Percentiles rank a stretch among this genome's conserved stretches.
Conservation (phyloP, 2,329 filamentous ascomycete species). For the Neopestalotiopsis rosae region DNA sequence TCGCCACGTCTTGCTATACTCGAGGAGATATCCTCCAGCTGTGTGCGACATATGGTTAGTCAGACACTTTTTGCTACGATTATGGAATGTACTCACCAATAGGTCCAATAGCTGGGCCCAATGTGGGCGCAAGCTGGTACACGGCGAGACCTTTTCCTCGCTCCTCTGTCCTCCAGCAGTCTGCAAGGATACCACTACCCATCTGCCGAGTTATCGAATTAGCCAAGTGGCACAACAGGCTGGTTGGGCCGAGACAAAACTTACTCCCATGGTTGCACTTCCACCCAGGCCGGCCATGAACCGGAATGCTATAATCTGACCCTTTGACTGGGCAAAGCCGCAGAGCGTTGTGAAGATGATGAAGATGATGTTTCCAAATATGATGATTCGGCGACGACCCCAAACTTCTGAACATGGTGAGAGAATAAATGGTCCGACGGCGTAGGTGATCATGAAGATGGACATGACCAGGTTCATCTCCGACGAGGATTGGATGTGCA, state of each 20-base stretch:
- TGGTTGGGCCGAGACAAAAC: not conserved
- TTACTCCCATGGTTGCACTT: conserved; percentile 50
- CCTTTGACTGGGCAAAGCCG: conserved; percentile 48
- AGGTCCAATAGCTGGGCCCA: conserved; percentile 40
- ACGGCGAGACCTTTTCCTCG: conserved; percentile 48
- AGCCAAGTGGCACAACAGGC: too few relatives aligned
- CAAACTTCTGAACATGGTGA: conserved; percentile 35
- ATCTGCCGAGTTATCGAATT: conserved; percentile 17
- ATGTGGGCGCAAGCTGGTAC: conserved; percentile 42
- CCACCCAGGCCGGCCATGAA: conserved; percentile 54
- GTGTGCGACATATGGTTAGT: not conserved
- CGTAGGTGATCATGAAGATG: conserved; percentile 53
- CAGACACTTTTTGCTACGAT: not conserved
- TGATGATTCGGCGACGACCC: conserved; percentile 53
- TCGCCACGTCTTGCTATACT: conserved; percentile 45
- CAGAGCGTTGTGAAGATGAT: conserved; percentile 59
- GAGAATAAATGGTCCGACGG: conserved; percentile 50
- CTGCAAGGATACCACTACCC: conserved; percentile 48
- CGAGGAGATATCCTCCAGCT: conserved; percentile 46
- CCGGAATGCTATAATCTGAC: conserved; percentile 54
- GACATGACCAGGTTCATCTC: conserved; percentile 48
- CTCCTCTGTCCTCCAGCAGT: conserved; percentile 46
- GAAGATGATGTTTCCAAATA: conserved; percentile 51
- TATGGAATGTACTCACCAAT: conserved; percentile 22
- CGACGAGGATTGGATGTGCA: conserved; percentile 47